Percentiles rank a stretch among this genome's conserved stretches.
phyloP scores from a whole-genome alignment of 176 grass and related monocot species.

The Lolium multiflorum region DNA sequence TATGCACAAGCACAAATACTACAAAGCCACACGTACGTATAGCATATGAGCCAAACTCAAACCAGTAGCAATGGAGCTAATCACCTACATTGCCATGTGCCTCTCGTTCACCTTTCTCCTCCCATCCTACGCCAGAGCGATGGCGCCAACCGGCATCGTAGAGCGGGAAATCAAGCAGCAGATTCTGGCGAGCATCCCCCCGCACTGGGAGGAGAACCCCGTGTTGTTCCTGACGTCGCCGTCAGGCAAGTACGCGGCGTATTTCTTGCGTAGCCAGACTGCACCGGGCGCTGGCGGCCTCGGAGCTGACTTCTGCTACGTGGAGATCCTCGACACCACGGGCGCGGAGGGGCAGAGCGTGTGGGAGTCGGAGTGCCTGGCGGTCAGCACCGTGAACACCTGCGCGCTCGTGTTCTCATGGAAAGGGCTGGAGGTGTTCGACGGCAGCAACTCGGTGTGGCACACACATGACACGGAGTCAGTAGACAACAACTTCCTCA shows the following conservation, averaged over 20 bases:
- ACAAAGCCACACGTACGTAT: background rate
- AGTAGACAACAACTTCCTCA: constrained; percentile 55
- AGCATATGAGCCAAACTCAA: constrained; percentile 5
- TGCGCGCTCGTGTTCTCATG: constrained; percentile 77
- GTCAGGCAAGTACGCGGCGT: constrained; percentile 74
- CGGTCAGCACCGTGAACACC: constrained; percentile 74
- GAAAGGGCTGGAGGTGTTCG: constrained; percentile 87
- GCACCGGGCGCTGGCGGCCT: constrained; percentile 67
- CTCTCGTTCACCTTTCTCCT: constrained; percentile 36
- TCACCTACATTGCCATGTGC: constrained; percentile 15
- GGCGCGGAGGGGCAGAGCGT: constrained; percentile 60
- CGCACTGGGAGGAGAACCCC: constrained; percentile 55
- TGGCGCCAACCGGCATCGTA: constrained; percentile 52
- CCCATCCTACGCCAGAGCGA: constrained; percentile 7
- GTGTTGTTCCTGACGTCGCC: constrained; percentile 73
- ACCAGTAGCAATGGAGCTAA: constrained; percentile 36
- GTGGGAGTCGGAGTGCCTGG: constrained; percentile 94
- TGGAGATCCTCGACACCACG: constrained; percentile 66
- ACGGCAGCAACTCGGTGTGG: constrained; percentile 85
- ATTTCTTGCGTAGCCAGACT: constrained; percentile 63
- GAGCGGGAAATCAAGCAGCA: constrained; percentile 79
- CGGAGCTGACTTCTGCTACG: constrained; percentile 92
- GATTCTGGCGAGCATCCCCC: constrained; percentile 79
- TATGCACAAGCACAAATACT: constrained; percentile 46
- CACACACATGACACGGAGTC: constrained; percentile 64